A percentile compares a stretch with the other conserved stretches of the same genome.
These are phyloP conservation scores for Alternaria panax DNA, from an alignment of 2,329 filamentous ascomycete genomes.

Conservation along the genomic window DNA sequence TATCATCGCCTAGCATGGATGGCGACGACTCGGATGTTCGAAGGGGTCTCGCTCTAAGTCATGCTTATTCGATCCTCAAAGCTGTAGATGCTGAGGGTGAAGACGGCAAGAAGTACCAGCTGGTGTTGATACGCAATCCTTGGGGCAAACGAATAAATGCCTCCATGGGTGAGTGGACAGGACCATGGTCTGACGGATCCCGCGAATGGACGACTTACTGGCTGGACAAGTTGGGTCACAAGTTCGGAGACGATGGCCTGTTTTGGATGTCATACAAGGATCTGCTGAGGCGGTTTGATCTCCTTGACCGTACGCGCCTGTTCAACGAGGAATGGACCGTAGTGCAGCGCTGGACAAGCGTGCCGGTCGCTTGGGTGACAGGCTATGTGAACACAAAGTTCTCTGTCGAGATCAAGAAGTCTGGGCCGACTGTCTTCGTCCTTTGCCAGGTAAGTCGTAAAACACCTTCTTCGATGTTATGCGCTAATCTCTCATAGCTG, in stretches of 20 bases:
- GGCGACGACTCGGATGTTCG: constrained; percentile 67
- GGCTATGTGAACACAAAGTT: constrained; percentile 69
- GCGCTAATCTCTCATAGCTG: constrained; percentile 55
- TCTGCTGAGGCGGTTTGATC: constrained; percentile 62
- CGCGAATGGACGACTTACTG: constrained; percentile 84
- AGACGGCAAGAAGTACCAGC: constrained; percentile 51
- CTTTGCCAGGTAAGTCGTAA: constrained; percentile 59
- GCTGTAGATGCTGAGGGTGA: constrained; percentile 62
- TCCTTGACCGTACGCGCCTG: constrained; percentile 66
- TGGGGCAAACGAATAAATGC: constrained; percentile 69
- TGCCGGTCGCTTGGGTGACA: constrained; percentile 66
- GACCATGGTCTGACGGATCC: constrained; percentile 66
- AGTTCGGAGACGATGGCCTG: constrained; percentile 76
- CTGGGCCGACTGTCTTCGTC: constrained; percentile 63
- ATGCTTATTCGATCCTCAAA: constrained; percentile 65
- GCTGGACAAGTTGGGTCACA: constrained; percentile 73
- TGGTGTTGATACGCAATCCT: constrained; percentile 75
- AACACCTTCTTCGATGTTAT: constrained; percentile 34
- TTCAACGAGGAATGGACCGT: constrained; percentile 67
- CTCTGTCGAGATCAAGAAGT: constrained; percentile 60
- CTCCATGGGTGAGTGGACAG: constrained; percentile 22
- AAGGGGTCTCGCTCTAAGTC: constrained; percentile 51
- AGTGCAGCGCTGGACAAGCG: constrained; percentile 66
- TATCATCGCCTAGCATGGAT: constrained; percentile 60
- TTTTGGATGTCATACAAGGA: constrained; percentile 70